These are phyloP conservation scores for Cyphellophora europaea DNA, from an alignment of 2,329 filamentous ascomycete genomes.

Conservation along the genomic window DNA sequence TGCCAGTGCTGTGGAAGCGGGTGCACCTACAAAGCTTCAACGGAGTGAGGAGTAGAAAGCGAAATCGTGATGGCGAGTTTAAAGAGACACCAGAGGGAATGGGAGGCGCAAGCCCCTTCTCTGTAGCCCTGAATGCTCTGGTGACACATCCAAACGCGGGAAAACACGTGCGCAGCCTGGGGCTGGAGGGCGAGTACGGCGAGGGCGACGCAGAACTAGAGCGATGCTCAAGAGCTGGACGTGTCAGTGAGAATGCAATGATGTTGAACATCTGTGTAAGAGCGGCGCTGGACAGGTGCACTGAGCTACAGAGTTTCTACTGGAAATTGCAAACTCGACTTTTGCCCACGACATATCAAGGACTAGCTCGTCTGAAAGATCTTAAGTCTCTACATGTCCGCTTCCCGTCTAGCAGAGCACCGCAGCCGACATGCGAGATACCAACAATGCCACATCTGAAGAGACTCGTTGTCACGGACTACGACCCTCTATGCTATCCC, in stretches of 20 bases:
- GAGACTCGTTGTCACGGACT: conserved; percentile 46
- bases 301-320: conserved; percentile 43
- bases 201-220: conserved; percentile 44
- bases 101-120: conserved; percentile 54
- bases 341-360: conserved; percentile 48
- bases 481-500: conserved; percentile 55
- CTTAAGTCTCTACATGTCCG: conserved; percentile 46
- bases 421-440: conserved; percentile 46
- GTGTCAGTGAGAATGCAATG: conserved; percentile 56
- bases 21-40: conserved; percentile 50
- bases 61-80: not conserved
- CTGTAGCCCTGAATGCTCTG: conserved; percentile 54
- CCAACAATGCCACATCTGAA: conserved; percentile 48
- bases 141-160: conserved; percentile 45
- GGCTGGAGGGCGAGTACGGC: conserved; percentile 45
- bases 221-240: conserved; percentile 49
- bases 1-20: conserved; percentile 50
- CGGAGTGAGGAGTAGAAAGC: conserved; percentile 44
- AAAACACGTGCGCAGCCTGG: conserved; percentile 42
- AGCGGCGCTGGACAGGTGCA: conserved; percentile 51
- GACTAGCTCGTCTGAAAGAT: conserved; percentile 39
- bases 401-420: conserved; percentile 47
- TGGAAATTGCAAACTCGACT: conserved; percentile 56
- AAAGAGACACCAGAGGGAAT: conserved; percentile 50
- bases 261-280: conserved; percentile 52